Conservation (phyloP, 306 rosid species). For the Elaeagnus macrophylla region DNA sequence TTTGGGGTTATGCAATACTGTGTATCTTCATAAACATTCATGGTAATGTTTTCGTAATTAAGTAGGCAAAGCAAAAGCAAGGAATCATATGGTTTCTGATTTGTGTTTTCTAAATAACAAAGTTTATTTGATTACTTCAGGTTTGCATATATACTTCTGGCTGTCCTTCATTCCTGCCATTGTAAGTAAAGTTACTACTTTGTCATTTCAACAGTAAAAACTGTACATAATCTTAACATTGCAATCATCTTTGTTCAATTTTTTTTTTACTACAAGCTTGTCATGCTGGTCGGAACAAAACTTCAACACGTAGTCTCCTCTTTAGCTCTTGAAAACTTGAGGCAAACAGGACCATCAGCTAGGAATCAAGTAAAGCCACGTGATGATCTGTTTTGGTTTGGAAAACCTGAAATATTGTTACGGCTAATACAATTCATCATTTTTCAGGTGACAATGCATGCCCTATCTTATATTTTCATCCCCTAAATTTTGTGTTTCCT, state of each 20-base stretch:
- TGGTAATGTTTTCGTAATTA: constrained; percentile 35
- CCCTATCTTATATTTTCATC: too few relatives aligned
- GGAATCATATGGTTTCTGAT: constrained; percentile 1
- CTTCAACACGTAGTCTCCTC: constrained; percentile 94
- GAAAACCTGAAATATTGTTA: constrained; percentile 63
- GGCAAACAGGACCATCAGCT: constrained; percentile 50
- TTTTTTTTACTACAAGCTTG: constrained; percentile 52
- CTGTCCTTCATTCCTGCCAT: constrained; percentile 90
- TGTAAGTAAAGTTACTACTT: constrained; percentile 39
- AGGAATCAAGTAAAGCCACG: constrained; percentile 78
- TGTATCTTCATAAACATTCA: constrained; percentile 85
- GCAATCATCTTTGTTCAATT: constrained; percentile 14
- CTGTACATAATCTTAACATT: not conserved
- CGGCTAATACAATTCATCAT: constrained; percentile 87
- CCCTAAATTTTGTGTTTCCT: constrained; percentile 12
- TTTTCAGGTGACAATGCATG: constrained; percentile 57
- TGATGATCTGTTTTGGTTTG: constrained; percentile 81
- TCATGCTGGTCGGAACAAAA: constrained; percentile 87
- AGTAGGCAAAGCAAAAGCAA: not conserved
- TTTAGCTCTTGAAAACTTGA: constrained; percentile 72
- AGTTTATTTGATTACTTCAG: constrained; percentile 36
- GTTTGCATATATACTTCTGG: constrained; percentile 90
- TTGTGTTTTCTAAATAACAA: constrained; percentile 16
- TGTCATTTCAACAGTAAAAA: constrained; percentile 1
- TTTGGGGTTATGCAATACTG: constrained; percentile 82